Conservation (phyloP, 2,329 filamentous ascomycete species). For the Stagonosporopsis tanaceti region DNA sequence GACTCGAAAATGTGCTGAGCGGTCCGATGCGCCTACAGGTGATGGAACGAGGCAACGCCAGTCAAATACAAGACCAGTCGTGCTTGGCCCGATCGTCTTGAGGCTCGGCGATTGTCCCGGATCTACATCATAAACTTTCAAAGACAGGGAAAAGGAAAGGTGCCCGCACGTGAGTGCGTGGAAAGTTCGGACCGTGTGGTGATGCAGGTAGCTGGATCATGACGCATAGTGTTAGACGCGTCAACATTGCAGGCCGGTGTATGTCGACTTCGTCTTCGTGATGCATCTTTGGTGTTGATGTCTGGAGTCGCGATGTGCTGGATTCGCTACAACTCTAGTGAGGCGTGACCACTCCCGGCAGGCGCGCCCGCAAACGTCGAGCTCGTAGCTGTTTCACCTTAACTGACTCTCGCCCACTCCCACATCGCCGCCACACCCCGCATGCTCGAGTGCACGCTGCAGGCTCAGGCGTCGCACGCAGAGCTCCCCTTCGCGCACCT, state of each 20-base stretch:
- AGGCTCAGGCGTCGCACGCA: slow-evolving; percentile 21
- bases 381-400: slow-evolving; percentile 19
- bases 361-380: slow-evolving; percentile 2
- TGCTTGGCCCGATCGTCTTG: not conserved
- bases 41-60: not conserved
- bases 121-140: slow-evolving; percentile 3
- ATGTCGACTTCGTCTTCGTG: not conserved
- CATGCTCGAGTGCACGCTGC: slow-evolving; percentile 27
- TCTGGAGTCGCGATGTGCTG: slow-evolving; percentile 4
- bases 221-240: not conserved
- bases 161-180: slow-evolving; percentile 11
- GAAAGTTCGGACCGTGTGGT: slow-evolving; percentile 5
- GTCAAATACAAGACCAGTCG: not conserved
- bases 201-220: slow-evolving; percentile 13
- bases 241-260: not conserved
- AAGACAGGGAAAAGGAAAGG: slow-evolving; percentile 2
- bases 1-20: not conserved
- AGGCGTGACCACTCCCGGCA: not conserved
- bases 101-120: slow-evolving; percentile 1
- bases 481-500: slow-evolving; percentile 6
- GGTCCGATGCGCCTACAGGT: no score
- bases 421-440: slow-evolving; percentile 18
- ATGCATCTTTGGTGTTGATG: not conserved
- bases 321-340: slow-evolving; percentile 10
- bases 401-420: slow-evolving; percentile 19